A percentile compares a stretch with the other conserved stretches of the same genome.
These are phyloP conservation scores for Achlya hypogyna DNA, from an alignment of 352 stramenopile genomes.

Conservation along the genomic window DNA sequence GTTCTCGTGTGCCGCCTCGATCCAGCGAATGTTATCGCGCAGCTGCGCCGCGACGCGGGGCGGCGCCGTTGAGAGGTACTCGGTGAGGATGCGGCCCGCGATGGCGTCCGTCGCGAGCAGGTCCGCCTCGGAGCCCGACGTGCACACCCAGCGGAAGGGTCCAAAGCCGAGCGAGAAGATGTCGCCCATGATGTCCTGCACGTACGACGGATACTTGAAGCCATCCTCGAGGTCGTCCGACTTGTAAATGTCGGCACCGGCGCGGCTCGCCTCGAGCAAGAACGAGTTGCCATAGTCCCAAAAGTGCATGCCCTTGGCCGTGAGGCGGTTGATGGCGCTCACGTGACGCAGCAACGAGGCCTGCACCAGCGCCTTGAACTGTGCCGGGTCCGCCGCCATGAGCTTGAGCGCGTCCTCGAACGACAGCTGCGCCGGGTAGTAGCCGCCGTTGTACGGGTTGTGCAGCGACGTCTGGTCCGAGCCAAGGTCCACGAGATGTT, in stretches of 20 bases:
- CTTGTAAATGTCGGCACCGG: conserved; percentile 65
- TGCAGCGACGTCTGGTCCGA: conserved; percentile 85
- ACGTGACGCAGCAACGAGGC: conserved; percentile 72
- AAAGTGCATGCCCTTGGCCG: conserved; percentile 73
- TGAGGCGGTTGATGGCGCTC: conserved; percentile 69
- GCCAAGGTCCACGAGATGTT: conserved; percentile 75
- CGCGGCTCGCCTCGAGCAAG: conserved; percentile 69
- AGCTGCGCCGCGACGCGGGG: conserved; percentile 60
- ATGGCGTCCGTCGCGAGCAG: conserved; percentile 73
- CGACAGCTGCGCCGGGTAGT: conserved; percentile 77
- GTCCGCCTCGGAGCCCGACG: conserved; percentile 49
- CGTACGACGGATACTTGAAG: conserved; percentile 84
- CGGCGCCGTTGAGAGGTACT: conserved; percentile 44
- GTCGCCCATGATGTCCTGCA: conserved; percentile 88
- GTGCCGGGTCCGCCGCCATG: conserved; percentile 59
- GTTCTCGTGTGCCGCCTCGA: conserved; percentile 76
- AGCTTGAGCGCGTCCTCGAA: conserved; percentile 77
- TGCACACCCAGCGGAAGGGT: conserved; percentile 85
- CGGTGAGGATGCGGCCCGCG: conserved; percentile 50
- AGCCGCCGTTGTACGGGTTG: conserved; percentile 85
- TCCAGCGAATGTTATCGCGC: conserved; percentile 79
- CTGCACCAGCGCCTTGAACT: conserved; percentile 77
- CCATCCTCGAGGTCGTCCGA: conserved; percentile 43
- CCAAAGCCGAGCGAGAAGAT: conserved; percentile 87
- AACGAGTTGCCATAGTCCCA: conserved; percentile 90